phyloP scores from a whole-genome alignment of 106 monocot species.

The Dendrobium nobile region DNA sequence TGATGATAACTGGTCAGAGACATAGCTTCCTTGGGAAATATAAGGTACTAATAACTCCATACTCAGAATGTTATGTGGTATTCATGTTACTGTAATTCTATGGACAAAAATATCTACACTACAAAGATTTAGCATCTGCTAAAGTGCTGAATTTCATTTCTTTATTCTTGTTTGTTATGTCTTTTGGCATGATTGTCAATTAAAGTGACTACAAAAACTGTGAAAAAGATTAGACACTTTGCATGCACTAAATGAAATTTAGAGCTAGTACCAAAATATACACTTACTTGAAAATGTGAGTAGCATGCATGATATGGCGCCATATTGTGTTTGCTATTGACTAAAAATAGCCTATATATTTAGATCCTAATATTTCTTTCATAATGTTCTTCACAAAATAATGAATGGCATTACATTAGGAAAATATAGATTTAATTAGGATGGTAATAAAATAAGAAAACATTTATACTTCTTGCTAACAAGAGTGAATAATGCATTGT shows the following conservation, averaged over 20 bases:
- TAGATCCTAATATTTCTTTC: too few relatives aligned
- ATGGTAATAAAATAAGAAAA: neutral
- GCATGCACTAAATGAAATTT: neutral
- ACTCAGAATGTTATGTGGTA: neutral
- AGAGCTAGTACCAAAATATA: neutral
- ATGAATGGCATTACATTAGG: neutral
- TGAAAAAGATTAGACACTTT: neutral
- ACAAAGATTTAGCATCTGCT: neutral
- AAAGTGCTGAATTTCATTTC: neutral
- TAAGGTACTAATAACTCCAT: constrained; percentile 43
- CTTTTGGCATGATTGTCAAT: neutral
- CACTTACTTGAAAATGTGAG: neutral
- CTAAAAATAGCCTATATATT: too few relatives aligned
- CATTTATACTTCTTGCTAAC: neutral
- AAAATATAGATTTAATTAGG: neutral
- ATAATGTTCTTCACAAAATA: neutral
- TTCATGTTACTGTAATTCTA: neutral
- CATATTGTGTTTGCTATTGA: neutral
- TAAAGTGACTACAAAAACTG: neutral
- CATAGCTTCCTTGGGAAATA: constrained; percentile 93
- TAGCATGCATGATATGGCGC: neutral
- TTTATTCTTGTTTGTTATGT: neutral
- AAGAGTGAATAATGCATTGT: neutral
- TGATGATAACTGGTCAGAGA: constrained; percentile 89
- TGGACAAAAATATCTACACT: neutral